phyloP scores from a whole-genome alignment of 306 rosid genomes.

The Trifolium repens region DNA sequence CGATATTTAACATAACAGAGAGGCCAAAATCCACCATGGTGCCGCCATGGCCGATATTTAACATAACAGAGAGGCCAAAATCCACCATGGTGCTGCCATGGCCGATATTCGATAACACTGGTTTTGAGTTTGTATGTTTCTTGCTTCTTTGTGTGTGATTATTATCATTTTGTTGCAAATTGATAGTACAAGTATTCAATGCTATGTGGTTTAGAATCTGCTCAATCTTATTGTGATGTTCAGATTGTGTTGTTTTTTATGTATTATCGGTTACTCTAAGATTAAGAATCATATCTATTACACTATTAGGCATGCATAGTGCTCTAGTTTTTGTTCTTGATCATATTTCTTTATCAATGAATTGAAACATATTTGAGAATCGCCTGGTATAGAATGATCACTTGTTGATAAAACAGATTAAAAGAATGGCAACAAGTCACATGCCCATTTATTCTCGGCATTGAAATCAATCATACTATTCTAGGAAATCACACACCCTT shows the following conservation, averaged over 20 bases:
- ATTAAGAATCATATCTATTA: constrained; percentile 47
- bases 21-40: no score
- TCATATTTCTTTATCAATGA: constrained; percentile 44
- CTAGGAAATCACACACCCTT: constrained; percentile 52
- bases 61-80: no score
- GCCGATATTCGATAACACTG: no score
- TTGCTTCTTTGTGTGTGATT: not conserved
- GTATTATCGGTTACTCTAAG: constrained; percentile 49
- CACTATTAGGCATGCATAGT: constrained; percentile 53
- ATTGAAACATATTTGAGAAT: constrained; percentile 45
- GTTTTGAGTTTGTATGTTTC: not conserved
- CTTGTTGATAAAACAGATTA: constrained; percentile 42
- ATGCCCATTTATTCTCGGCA: constrained; percentile 43
- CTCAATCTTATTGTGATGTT: constrained; percentile 40
- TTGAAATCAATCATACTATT: constrained; percentile 48
- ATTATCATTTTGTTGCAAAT: not conserved
- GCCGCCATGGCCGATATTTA: no score
- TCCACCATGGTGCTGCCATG: no score
- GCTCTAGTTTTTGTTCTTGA: constrained; percentile 48
- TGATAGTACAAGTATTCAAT: constrained; percentile 48
- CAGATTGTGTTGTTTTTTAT: constrained; percentile 29
- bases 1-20: no score
- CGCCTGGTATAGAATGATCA: constrained; percentile 48
- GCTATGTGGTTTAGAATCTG: constrained; percentile 31
- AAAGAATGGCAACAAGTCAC: constrained; percentile 45